Percentiles rank a stretch among this genome's conserved stretches.
Evolutionary conservation across 306 rosid species (phyloP).

Genomic region (Arachis hypogaea): DNA sequence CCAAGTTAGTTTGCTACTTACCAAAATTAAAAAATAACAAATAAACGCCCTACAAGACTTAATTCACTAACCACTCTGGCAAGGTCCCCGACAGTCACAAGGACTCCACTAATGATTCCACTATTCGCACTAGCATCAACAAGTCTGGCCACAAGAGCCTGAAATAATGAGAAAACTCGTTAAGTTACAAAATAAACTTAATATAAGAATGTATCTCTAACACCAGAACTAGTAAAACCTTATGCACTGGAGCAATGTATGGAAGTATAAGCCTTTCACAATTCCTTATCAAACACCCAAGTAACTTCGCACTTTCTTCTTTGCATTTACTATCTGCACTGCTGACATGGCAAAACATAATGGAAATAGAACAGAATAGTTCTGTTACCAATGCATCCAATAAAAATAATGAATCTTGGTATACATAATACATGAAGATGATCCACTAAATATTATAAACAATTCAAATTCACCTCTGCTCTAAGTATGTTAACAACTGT

Average conservation of each 20-base stretch:
- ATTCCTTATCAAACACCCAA: slow-evolving; percentile 93
- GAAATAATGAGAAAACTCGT: slow-evolving; percentile 42
- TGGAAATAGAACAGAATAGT: slow-evolving; percentile 26
- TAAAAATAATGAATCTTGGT: slow-evolving; percentile 19
- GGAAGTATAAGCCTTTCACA: slow-evolving; percentile 95
- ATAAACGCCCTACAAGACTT: slow-evolving; percentile 32
- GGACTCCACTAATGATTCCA: slow-evolving; percentile 96
- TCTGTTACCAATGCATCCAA: slow-evolving; percentile 18
- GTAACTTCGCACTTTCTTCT: slow-evolving; percentile 97
- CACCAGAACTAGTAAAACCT: slow-evolving; percentile 55
- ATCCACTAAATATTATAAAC: slow-evolving; percentile 14
- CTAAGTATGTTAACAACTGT: slow-evolving; percentile 87
- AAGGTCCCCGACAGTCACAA: slow-evolving; percentile 97
- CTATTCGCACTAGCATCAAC: slow-evolving; percentile 71
- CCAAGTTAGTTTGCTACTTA: slow-evolving; percentile 26
- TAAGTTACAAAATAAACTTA: slow-evolving; percentile 4
- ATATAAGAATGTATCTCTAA: slow-evolving; percentile 30
- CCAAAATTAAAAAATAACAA: background rate
- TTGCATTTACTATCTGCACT: slow-evolving; percentile 99
- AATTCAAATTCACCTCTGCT: slow-evolving; percentile 74
- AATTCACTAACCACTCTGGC: slow-evolving; percentile 93
- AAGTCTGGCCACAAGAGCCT: slow-evolving; percentile 97
- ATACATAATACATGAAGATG: background rate
- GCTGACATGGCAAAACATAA: slow-evolving; percentile 60
- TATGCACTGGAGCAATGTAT: slow-evolving; percentile 92